Conservation (phyloP, 352 stramenopile species). For the Phytophthora pisi region DNA sequence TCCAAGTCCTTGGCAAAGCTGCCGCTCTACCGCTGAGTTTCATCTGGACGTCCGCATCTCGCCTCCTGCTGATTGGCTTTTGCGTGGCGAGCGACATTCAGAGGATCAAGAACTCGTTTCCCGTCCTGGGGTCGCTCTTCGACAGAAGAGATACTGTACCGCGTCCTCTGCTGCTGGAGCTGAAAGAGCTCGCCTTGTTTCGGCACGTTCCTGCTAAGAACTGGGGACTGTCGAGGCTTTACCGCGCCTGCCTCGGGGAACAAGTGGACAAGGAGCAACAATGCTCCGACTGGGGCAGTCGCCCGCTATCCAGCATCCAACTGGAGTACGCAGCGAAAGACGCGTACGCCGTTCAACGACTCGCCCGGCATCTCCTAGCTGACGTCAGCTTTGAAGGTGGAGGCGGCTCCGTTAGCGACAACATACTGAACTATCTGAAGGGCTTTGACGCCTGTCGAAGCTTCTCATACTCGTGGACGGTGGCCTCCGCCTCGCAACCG, state of each 20-base stretch:
- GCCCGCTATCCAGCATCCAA: conserved; percentile 48
- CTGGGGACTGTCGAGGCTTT: conserved; percentile 64
- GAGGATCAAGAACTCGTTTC: conserved; percentile 60
- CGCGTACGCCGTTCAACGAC: conserved; percentile 50
- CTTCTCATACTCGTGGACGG: conserved; percentile 10
- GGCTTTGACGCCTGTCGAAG: conserved; percentile 12
- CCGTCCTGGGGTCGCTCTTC: conserved; percentile 26
- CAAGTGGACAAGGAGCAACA: conserved; percentile 66
- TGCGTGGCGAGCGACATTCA: conserved; percentile 59
- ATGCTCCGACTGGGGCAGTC: conserved; percentile 61
- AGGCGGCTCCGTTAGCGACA: conserved; percentile 5
- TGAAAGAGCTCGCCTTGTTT: conserved; percentile 60
- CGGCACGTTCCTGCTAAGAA: conserved; percentile 48
- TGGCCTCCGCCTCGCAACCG: conserved; percentile 13
- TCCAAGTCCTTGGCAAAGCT: conserved; percentile 46
- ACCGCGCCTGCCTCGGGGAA: conserved; percentile 43
- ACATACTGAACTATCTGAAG: conserved; percentile 20
- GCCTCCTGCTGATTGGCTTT: conserved; percentile 58
- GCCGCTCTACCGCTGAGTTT: conserved; percentile 44
- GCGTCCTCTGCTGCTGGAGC: conserved; percentile 45
- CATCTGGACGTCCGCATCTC: conserved; percentile 42
- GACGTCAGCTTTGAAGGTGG: conserved; percentile 37
- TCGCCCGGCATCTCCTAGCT: conserved; percentile 51
- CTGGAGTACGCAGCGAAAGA: conserved; percentile 66
- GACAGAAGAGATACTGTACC: not conserved